A percentile compares a stretch with the other conserved stretches of the same genome.
Evolutionary conservation across 495 filamentous ascomycete species (phyloP).

Genomic region (Letharia columbiana): DNA sequence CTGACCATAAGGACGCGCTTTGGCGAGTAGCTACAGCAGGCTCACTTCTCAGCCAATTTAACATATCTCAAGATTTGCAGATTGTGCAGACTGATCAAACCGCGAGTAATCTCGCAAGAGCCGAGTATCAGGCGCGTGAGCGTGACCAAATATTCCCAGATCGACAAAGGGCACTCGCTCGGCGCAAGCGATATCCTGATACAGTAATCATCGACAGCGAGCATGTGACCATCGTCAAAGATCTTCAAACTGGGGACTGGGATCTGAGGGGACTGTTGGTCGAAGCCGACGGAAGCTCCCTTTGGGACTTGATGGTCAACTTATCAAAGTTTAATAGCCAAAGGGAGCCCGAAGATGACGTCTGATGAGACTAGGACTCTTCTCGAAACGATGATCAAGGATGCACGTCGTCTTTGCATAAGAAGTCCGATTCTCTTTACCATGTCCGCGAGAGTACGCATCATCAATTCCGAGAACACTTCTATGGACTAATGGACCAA

Average conservation of each 20-base stretch:
- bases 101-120: constrained; percentile 15
- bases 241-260: constrained; percentile 24
- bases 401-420: constrained; percentile 30
- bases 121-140: constrained; percentile 8
- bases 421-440: constrained; percentile 34
- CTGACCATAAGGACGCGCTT: constrained; percentile 28
- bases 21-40: constrained; percentile 33
- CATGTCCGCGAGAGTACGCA: no score
- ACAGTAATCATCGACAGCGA: constrained; percentile 30
- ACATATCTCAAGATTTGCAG: constrained; percentile 26
- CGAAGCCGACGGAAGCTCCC: constrained; percentile 30
- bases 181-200: constrained; percentile 2
- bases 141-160: no score
- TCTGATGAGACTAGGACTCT: constrained; percentile 28
- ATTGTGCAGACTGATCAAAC: constrained; percentile 28
- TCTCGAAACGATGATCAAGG: constrained; percentile 34
- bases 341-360: constrained; percentile 27
- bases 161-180: constrained; percentile 7
- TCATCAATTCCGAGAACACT: constrained; percentile 33
- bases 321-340: constrained; percentile 25
- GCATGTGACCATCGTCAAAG: constrained; percentile 28
- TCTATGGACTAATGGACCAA: constrained; percentile 30
- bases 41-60: constrained; percentile 27
- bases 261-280: constrained; percentile 29
- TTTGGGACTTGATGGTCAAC: constrained; percentile 28